phyloP scores from a whole-genome alignment of 208 protist genomes.

The Leishmania turanica region DNA sequence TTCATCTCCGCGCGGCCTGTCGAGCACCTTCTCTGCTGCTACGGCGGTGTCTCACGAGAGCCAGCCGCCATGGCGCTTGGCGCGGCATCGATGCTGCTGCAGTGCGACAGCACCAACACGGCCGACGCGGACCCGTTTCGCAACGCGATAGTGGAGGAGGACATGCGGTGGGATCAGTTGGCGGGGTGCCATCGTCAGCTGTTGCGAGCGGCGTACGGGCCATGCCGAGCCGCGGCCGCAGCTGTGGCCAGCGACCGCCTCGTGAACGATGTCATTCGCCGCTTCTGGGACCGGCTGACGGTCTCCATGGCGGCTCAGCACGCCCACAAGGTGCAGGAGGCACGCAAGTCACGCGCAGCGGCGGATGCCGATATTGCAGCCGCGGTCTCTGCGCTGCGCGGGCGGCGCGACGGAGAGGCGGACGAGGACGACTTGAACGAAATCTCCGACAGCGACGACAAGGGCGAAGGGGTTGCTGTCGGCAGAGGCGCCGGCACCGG shows the following conservation, averaged over 20 bases:
- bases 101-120: slow-evolving; percentile 14
- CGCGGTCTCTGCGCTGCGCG: not conserved
- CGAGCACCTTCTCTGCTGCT: slow-evolving; percentile 33
- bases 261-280: slow-evolving; percentile 77
- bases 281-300: slow-evolving; percentile 85
- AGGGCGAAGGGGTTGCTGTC: not conserved
- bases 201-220: slow-evolving; percentile 36
- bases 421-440: slow-evolving; percentile 39
- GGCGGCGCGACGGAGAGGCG: not conserved
- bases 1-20: slow-evolving; percentile 27
- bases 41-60: slow-evolving; percentile 28
- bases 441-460: slow-evolving; percentile 5
- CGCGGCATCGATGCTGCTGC: slow-evolving; percentile 20
- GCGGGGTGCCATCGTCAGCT: slow-evolving; percentile 65
- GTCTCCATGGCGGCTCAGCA: slow-evolving; percentile 55
- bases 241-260: slow-evolving; percentile 44
- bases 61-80: slow-evolving; percentile 17
- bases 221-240: slow-evolving; percentile 25
- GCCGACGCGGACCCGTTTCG: slow-evolving; percentile 41
- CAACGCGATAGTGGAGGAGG: slow-evolving; percentile 49
- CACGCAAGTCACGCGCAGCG: slow-evolving; percentile 16
- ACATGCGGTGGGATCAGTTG: slow-evolving; percentile 67
- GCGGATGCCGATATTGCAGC: slow-evolving; percentile 19
- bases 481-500: not conserved
- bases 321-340: slow-evolving; percentile 33